Conservation (phyloP, 1,284 basidiomycete genomes). For the Sporisorium scitamineum region DNA sequence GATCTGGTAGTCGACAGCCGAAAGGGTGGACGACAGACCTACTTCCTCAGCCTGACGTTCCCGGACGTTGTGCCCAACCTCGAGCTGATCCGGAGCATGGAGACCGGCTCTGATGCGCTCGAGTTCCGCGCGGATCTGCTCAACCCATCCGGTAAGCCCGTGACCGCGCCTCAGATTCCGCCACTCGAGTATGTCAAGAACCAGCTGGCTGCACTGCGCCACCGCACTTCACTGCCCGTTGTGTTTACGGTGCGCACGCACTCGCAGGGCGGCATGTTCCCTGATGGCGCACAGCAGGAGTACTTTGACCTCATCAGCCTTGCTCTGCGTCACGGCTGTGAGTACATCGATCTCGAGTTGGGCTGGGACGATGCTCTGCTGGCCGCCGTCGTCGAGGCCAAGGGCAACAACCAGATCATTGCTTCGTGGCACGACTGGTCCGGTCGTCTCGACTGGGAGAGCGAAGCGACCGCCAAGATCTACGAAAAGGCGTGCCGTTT, state of each 20-base stretch:
- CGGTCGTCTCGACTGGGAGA: conserved; percentile 85
- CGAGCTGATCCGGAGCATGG: conserved; percentile 78
- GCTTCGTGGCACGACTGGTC: conserved; percentile 95
- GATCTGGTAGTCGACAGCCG: conserved; percentile 69
- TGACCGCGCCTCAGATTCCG: conserved; percentile 74
- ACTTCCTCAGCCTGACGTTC: conserved; percentile 93
- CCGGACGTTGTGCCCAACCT: conserved; percentile 84
- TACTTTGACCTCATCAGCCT: conserved; percentile 83
- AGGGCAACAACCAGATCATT: conserved; percentile 83
- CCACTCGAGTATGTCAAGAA: conserved; percentile 80
- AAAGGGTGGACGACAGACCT: conserved; percentile 72
- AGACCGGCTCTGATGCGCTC: conserved; percentile 88
- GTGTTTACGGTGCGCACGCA: conserved; percentile 91
- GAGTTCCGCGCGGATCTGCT: conserved; percentile 94
- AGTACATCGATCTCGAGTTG: conserved; percentile 93
- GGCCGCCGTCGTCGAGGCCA: conserved; percentile 75
- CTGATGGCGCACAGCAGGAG: conserved; percentile 80
- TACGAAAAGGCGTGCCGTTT: conserved; percentile 47
- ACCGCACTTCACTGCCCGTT: conserved; percentile 83
- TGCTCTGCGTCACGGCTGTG: conserved; percentile 84
- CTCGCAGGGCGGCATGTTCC: conserved; percentile 91
- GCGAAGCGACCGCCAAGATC: conserved; percentile 74
- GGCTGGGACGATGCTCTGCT: conserved; percentile 78
- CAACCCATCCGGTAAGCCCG: conserved; percentile 72
- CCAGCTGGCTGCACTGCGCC: conserved; percentile 84